A percentile compares a stretch with the other conserved stretches of the same genome.
These are phyloP conservation scores for Viola pubescens DNA, from an alignment of 441 rosid genomes.

Conservation along the genomic window DNA sequence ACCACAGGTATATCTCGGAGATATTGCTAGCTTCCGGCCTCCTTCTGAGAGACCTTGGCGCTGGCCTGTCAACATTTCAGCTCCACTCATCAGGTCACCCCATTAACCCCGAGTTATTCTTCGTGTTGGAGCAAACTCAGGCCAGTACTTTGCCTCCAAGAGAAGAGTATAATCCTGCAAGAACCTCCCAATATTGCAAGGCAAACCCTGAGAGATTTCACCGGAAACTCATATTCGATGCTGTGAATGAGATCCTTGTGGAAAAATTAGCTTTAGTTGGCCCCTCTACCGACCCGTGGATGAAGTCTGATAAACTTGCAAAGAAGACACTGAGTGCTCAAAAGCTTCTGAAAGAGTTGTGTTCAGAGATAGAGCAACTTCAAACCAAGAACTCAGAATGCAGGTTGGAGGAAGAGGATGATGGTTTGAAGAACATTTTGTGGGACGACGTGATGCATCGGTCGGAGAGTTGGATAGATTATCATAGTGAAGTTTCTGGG, in stretches of 20 bases:
- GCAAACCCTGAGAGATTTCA: slow-evolving; percentile 41
- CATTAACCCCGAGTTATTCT: slow-evolving; percentile 74
- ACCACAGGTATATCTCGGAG: slow-evolving; percentile 85
- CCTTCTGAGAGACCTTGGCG: slow-evolving; percentile 63
- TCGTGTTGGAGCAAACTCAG: slow-evolving; percentile 83
- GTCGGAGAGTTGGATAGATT: slow-evolving; percentile 55
- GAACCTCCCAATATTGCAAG: slow-evolving; percentile 21
- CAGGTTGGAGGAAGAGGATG: slow-evolving; percentile 43
- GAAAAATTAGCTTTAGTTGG: slow-evolving; percentile 39
- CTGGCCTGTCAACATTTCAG: slow-evolving; percentile 55
- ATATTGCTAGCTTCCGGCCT: slow-evolving; percentile 87
- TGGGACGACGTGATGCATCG: slow-evolving; percentile 48
- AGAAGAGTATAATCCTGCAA: slow-evolving; percentile 30
- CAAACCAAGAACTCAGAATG: slow-evolving; percentile 36
- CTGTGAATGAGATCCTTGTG: slow-evolving; percentile 65
- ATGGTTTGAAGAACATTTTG: slow-evolving; percentile 45
- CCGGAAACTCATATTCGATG: slow-evolving; percentile 69
- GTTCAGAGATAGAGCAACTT: slow-evolving; percentile 59
- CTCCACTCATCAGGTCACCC: slow-evolving; percentile 79
- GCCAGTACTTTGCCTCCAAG: slow-evolving; percentile 33
- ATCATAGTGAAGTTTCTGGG: slow-evolving; percentile 35
- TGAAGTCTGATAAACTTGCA: slow-evolving; percentile 35
- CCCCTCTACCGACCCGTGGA: slow-evolving; percentile 40
- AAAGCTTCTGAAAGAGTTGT: slow-evolving; percentile 67
- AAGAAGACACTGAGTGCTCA: slow-evolving; percentile 61